Evolutionary conservation across 192 early-diverging fungal genomes (phyloP).

Genomic region (Gamsiella multidivaricata): DNA sequence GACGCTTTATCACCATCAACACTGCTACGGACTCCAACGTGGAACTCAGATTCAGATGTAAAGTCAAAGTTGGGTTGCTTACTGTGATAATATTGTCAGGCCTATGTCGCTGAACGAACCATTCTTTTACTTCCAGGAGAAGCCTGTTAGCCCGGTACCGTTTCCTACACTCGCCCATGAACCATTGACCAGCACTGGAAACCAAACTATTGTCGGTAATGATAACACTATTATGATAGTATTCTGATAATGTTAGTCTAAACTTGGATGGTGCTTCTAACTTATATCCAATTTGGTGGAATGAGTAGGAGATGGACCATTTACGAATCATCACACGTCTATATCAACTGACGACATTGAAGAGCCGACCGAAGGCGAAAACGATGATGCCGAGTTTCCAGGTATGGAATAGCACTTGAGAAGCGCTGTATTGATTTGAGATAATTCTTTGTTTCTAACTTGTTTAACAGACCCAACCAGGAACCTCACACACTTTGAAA

Average conservation of each 20-base stretch:
- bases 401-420: no score
- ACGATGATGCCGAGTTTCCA: no score
- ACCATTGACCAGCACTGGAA: no score
- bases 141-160: neutral
- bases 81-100: neutral
- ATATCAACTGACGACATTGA: no score
- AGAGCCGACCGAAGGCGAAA: no score
- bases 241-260: no score
- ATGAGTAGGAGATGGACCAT: no score
- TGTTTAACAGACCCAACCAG: slow-evolving; percentile 1
- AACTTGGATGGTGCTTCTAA: no score
- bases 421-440: neutral
- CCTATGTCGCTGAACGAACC: neutral
- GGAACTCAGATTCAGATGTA: slow-evolving; percentile 1
- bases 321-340: no score
- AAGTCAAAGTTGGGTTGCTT: neutral
- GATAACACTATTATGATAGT: no score
- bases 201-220: no score
- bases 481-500: neutral
- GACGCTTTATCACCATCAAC: neutral
- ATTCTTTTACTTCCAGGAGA: slow-evolving; percentile 2
- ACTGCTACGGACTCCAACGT: neutral
- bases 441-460: slow-evolving; percentile 2
- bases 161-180: neutral
- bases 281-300: no score